A percentile compares a stretch with the other conserved stretches of the same genome.
These are phyloP conservation scores for Pinguiococcus pyrenoidosus DNA, from an alignment of 108 stramenopile genomes.

Conservation along the genomic window DNA sequence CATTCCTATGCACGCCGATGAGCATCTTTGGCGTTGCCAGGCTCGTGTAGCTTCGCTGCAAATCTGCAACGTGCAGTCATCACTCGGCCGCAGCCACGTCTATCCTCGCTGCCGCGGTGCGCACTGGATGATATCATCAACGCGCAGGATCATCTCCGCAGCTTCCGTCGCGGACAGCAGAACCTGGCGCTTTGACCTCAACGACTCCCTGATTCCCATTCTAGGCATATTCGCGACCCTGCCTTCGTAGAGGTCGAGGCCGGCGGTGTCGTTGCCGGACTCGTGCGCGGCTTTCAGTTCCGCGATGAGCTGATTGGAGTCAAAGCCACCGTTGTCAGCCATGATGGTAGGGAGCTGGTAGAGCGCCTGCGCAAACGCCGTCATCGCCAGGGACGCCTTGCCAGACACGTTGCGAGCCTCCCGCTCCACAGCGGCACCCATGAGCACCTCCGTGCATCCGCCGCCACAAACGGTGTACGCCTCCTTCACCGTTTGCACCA, in stretches of 20 bases:
- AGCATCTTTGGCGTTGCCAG: too few relatives aligned
- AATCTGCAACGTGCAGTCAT: too few relatives aligned
- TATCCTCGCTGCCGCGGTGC: conserved; percentile 71
- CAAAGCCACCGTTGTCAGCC: conserved; percentile 99
- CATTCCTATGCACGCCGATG: too few relatives aligned
- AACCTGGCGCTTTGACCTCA: conserved; percentile 83
- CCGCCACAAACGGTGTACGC: conserved; percentile 81
- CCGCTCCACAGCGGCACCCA: conserved; percentile 55
- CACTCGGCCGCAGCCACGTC: too few relatives aligned
- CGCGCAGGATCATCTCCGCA: conserved; percentile 97
- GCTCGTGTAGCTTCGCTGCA: too few relatives aligned
- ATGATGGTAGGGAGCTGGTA: conserved; percentile 89
- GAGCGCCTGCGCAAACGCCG: conserved; percentile 84
- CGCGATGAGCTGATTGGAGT: conserved; percentile 88
- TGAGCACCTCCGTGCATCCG: conserved; percentile 84
- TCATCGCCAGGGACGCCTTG: conserved; percentile 95
- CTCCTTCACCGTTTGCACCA: conserved; percentile 80
- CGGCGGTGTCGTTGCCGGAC: conserved; percentile 57
- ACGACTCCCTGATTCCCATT: conserved; percentile 86
- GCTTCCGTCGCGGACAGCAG: conserved; percentile 92
- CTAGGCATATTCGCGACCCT: conserved; percentile 79
- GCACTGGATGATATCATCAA: conserved; percentile 95
- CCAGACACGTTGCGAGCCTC: conserved; percentile 74
- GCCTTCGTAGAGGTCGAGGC: conserved; percentile 90
- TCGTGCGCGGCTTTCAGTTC: conserved; percentile 84